Evolutionary conservation across 352 stramenopile genomes (phyloP).

Genomic region (Phytopythium sindhum): DNA sequence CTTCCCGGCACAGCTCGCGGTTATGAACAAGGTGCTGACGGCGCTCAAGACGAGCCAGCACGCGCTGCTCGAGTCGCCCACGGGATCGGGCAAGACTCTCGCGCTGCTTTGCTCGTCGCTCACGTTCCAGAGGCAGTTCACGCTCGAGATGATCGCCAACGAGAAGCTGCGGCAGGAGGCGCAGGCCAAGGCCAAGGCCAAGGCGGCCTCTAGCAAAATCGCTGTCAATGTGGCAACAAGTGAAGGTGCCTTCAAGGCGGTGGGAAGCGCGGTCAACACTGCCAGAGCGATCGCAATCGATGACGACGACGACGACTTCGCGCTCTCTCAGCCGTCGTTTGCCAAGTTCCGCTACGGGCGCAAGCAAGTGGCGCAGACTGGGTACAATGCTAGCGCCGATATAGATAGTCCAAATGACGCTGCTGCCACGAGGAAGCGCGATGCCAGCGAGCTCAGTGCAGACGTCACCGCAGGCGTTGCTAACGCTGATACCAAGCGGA

Average conservation of each 20-base stretch:
- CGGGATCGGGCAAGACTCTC: conserved; percentile 82
- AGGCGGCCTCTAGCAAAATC: too few species aligned
- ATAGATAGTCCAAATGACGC: background rate
- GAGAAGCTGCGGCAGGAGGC: conserved; percentile 17
- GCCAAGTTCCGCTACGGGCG: conserved; percentile 9
- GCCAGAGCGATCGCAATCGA: conserved; percentile 4
- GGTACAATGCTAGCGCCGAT: background rate
- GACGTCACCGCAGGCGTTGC: conserved; percentile 7
- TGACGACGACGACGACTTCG: conserved; percentile 26
- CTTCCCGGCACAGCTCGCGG: conserved; percentile 80
- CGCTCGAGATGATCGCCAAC: conserved; percentile 32
- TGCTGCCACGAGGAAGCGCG: background rate
- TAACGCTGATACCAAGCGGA: background rate
- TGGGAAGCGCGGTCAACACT: conserved; percentile 2
- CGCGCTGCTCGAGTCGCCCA: conserved; percentile 82
- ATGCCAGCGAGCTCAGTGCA: background rate
- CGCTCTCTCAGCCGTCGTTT: conserved; percentile 16
- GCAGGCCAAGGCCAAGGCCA: conserved; percentile 35
- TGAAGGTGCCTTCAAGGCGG: background rate
- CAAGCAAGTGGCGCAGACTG: background rate
- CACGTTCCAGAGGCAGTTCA: conserved; percentile 69
- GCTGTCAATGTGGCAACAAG: too few species aligned
- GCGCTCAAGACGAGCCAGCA: conserved; percentile 80
- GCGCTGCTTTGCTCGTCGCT: conserved; percentile 80
- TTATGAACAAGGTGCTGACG: conserved; percentile 85